Evolutionary conservation across 2,329 filamentous ascomycete species (phyloP).

Genomic region (Drechslerella coelobrocha): DNA sequence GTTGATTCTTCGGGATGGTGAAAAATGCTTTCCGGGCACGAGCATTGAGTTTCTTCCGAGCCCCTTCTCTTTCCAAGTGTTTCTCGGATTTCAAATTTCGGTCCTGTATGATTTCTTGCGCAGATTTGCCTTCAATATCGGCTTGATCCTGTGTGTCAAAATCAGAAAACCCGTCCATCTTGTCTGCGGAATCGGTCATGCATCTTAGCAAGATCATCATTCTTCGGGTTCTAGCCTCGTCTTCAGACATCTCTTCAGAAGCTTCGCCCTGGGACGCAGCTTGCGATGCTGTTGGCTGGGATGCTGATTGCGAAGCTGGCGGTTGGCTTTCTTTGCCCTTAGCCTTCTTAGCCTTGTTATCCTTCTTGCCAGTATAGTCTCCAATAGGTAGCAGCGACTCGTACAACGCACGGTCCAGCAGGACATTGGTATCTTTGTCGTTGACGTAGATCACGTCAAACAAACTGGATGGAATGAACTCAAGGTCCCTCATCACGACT

Average conservation of each 20-base stretch:
- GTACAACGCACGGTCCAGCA: constrained; percentile 83
- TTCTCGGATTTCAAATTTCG: constrained; percentile 63
- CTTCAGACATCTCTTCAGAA: constrained; percentile 57
- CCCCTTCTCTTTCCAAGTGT: constrained; percentile 57
- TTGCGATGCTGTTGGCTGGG: constrained; percentile 50
- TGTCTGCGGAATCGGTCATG: constrained; percentile 42
- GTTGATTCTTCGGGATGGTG: constrained; percentile 79
- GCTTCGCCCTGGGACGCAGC: constrained; percentile 58
- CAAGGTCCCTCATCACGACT: constrained; percentile 74
- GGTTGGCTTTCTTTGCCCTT: constrained; percentile 62
- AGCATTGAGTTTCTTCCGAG: constrained; percentile 71
- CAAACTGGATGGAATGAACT: constrained; percentile 81
- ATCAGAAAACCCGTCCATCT: constrained; percentile 33
- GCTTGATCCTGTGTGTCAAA: constrained; percentile 42
- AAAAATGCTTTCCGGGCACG: constrained; percentile 88
- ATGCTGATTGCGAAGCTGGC: constrained; percentile 7
- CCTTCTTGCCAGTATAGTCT: constrained; percentile 70
- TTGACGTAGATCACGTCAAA: constrained; percentile 90
- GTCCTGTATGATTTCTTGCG: constrained; percentile 26
- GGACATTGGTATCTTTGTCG: constrained; percentile 80
- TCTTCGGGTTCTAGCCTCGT: constrained; percentile 35
- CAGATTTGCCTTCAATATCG: constrained; percentile 31
- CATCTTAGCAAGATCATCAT: constrained; percentile 40
- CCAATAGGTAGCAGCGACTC: constrained; percentile 88
- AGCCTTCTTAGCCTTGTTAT: constrained; percentile 58